phyloP scores from a whole-genome alignment of 768 basidiomycete species.

The Lentinula raphanica region DNA sequence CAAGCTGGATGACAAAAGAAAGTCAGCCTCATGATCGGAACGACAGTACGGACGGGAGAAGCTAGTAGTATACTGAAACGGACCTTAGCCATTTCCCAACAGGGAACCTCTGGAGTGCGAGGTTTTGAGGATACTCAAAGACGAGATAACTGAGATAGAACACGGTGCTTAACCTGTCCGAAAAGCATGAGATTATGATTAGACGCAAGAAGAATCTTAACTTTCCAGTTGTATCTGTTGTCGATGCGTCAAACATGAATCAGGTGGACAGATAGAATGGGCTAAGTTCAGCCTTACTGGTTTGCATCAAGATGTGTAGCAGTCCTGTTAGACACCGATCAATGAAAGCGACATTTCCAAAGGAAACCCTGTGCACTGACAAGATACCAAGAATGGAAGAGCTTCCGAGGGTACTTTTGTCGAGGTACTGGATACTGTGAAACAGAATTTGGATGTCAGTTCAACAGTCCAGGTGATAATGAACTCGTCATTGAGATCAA shows the following conservation, averaged over 20 bases:
- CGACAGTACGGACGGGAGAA: background rate
- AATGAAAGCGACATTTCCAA: no score
- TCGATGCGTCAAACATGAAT: background rate
- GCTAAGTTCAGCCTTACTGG: constrained; percentile 42
- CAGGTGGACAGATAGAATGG: background rate
- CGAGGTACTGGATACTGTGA: constrained; percentile 79
- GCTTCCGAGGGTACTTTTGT: constrained; percentile 66
- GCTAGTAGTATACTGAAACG: constrained; percentile 7
- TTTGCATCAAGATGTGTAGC: constrained; percentile 59
- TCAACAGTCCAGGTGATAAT: no score
- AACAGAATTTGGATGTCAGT: no score
- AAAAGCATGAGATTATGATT: background rate
- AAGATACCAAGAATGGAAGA: constrained; percentile 66
- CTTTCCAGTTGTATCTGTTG: constrained; percentile 61
- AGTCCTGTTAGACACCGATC: no score
- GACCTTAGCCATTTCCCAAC: constrained; percentile 82
- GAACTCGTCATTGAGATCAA: no score
- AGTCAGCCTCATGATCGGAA: background rate
- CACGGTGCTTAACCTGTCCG: constrained; percentile 62
- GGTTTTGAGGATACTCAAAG: constrained; percentile 73
- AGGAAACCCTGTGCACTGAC: no score
- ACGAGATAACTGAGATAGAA: constrained; percentile 68
- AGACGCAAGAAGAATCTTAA: background rate
- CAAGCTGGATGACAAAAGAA: constrained; percentile 29
- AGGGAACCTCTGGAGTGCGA: constrained; percentile 66